These are phyloP conservation scores for Laguncularia racemosa DNA, from an alignment of 345 rosid species.

Conservation along the genomic window DNA sequence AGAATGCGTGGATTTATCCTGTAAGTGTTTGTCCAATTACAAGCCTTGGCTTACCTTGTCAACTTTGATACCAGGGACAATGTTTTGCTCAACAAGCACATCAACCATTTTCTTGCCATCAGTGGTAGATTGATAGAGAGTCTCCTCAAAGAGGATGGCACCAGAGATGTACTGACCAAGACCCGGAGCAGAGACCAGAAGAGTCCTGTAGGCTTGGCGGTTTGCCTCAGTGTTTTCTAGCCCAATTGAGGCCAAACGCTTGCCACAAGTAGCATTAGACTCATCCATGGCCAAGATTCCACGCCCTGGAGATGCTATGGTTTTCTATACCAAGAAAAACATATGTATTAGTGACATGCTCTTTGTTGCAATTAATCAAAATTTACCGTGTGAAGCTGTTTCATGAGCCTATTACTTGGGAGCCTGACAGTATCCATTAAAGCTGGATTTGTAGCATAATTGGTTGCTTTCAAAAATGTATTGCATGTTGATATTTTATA, in stretches of 20 bases:
- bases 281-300: constrained; percentile 99
- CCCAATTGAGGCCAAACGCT: constrained; percentile 88
- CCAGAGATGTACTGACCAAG: constrained; percentile 88
- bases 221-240: constrained; percentile 94
- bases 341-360: too few relatives aligned
- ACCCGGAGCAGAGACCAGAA: constrained; percentile 72
- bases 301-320: constrained; percentile 90
- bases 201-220: constrained; percentile 94
- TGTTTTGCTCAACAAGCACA: constrained; percentile 77
- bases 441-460: too few relatives aligned
- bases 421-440: too few relatives aligned
- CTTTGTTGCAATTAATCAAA: too few relatives aligned
- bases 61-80: constrained; percentile 96
- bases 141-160: constrained; percentile 93
- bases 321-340: constrained; percentile 46
- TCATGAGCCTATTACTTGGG: too few relatives aligned
- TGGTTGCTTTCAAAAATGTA: too few relatives aligned
- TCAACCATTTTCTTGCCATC: constrained; percentile 93
- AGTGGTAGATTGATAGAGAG: constrained; percentile 83
- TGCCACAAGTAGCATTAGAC: constrained; percentile 96
- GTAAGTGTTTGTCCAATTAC: too few relatives aligned
- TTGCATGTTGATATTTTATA: too few relatives aligned
- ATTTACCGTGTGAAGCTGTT: too few relatives aligned
- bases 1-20: neutral
- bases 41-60: constrained; percentile 58